Percentiles rank a stretch among this genome's conserved stretches.
Evolutionary conservation across 306 rosid genomes (phyloP).

Genomic region (Cicer cuneatum): DNA sequence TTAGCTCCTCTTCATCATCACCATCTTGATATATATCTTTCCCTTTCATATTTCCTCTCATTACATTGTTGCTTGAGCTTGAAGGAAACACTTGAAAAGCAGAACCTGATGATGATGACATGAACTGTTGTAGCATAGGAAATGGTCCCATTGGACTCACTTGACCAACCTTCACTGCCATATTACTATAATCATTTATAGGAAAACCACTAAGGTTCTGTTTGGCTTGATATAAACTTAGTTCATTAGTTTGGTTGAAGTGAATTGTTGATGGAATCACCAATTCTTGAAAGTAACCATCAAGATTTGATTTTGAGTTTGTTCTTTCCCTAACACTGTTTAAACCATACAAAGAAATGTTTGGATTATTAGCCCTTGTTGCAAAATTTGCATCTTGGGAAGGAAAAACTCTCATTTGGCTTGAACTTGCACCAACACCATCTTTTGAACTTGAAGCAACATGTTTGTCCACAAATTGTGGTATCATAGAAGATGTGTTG

Average conservation of each 20-base stretch:
- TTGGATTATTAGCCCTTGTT: neutral
- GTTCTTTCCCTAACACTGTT: too few species aligned
- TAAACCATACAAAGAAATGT: neutral
- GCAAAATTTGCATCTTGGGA: neutral
- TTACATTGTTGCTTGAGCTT: neutral
- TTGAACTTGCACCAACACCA: neutral
- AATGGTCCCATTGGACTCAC: conserved; percentile 17
- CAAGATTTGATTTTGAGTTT: neutral
- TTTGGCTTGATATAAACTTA: neutral
- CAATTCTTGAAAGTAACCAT: neutral
- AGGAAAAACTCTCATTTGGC: neutral
- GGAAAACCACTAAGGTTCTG: neutral
- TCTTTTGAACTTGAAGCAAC: neutral
- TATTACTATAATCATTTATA: neutral
- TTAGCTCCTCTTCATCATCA: neutral
- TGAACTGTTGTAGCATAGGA: neutral
- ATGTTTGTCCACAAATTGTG: neutral
- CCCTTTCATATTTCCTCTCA: neutral
- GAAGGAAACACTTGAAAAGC: neutral
- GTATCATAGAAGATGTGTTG: neutral
- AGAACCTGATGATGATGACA: neutral
- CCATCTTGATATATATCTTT: neutral
- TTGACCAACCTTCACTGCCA: neutral
- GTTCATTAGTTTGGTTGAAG: neutral
- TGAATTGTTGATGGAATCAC: neutral